Base-by-base conservation (phyloP, 768 basidiomycete species). In the Tricholoma sp. region DNA sequence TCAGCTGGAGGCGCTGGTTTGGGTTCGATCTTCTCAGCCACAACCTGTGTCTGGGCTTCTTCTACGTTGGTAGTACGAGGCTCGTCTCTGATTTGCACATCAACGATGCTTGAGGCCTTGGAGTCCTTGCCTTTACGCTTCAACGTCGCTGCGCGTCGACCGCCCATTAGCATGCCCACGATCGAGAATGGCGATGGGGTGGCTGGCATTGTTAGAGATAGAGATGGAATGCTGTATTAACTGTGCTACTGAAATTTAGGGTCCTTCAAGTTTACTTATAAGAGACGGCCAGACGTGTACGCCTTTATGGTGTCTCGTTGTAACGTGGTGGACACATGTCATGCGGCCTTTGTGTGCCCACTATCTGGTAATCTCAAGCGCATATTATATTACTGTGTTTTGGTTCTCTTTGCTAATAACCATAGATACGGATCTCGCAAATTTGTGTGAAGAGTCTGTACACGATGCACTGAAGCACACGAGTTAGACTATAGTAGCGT, bases 111-210 rank as follows among this genome's bases (percentile, higher is more conserved):
- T 9, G 47, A 49, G n/a, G 29, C 31, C 10, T n/a, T 31, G 15
- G 47, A 49, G n/a, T 31, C 13, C 24, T 50, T 57, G 44, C 49
- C 50, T 13, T 34, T 54, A 31, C 8, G 50, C 12, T 50, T 56
- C 41, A 41, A 36, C 17, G 56, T 50, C 8, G 55, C n/a, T 18
- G 53, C n/a, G 2, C 58, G 61, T 39, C 59, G 53, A 41, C 57
- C 58, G 39, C 59, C 55, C 47, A 60, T 63, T 20, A 63, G 53
- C 53, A 60, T 18, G n/a, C 59, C 59, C 6, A 63, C 52, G 44
- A 63, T 55, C 9, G 59, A 60, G 50, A 59, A 63, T 55, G 59
- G 54, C 20, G 61, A 63, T 31, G 32, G 42, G 6, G 52, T 47
- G 17, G 24, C 54, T 41, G 57, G 47, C 59, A 63, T 63, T 28